Evolutionary conservation across 1,284 basidiomycete genomes (phyloP).

Genomic region (Trametes hirsuta): DNA sequence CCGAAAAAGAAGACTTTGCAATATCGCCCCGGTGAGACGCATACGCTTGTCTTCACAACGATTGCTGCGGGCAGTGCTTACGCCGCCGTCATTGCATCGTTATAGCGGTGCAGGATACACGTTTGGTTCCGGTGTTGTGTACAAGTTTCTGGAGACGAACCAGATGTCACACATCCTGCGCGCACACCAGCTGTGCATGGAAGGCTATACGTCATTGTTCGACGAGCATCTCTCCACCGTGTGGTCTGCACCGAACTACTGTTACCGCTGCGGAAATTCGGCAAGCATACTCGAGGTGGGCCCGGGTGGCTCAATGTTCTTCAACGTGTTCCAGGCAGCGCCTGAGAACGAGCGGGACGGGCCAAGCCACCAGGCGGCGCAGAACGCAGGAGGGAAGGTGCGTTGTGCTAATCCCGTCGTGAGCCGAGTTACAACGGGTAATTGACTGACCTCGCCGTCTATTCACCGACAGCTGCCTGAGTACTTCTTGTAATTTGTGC

Average conservation of each 20-base stretch:
- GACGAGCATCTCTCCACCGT: constrained; percentile 96
- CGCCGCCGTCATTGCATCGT: background rate
- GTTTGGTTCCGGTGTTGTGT: constrained; percentile 97
- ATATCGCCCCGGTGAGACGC: constrained; percentile 88
- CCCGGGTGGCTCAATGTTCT: constrained; percentile 88
- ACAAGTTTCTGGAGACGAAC: constrained; percentile 95
- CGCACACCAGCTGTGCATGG: constrained; percentile 99
- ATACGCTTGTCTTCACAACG: background rate
- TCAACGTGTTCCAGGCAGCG: constrained; percentile 98
- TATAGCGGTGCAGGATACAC: constrained; percentile 96
- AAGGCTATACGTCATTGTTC: constrained; percentile 95
- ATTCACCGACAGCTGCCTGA: constrained; percentile 57
- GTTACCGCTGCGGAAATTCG: constrained; percentile 97
- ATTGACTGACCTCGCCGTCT: background rate
- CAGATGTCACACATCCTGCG: constrained; percentile 97
- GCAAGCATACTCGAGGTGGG: constrained; percentile 97
- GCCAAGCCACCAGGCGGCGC: constrained; percentile 71
- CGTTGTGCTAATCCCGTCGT: constrained; percentile 22
- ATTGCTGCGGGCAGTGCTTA: background rate
- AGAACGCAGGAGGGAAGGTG: constrained; percentile 73
- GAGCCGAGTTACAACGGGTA: background rate
- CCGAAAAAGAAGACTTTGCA: constrained; percentile 98
- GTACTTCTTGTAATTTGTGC: constrained; percentile 59
- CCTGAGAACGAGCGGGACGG: constrained; percentile 95
- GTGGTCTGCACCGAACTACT: constrained; percentile 99